Conservation (phyloP, 2,329 filamentous ascomycete species). For the Bipolaris sorokiniana region DNA sequence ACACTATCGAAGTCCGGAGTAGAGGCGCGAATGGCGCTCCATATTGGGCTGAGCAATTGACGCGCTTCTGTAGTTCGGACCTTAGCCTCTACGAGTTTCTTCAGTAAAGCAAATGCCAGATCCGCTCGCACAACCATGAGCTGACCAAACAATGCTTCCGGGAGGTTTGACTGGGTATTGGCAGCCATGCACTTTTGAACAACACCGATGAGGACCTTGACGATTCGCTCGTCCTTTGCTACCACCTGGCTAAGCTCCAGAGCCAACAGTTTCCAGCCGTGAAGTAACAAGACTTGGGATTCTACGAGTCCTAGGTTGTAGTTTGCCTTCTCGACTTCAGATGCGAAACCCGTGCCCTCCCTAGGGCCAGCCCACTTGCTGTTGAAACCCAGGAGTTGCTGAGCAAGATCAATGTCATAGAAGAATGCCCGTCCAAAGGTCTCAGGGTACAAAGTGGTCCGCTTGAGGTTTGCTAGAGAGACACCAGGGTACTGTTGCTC, state of each 20-base stretch:
- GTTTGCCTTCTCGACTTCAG: slow-evolving; percentile 86
- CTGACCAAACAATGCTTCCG: slow-evolving; percentile 81
- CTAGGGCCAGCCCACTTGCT: slow-evolving; percentile 70
- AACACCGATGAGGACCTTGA: slow-evolving; percentile 74
- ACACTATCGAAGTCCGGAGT: slow-evolving; percentile 66
- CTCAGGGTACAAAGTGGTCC: slow-evolving; percentile 69
- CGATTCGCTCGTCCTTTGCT: slow-evolving; percentile 61
- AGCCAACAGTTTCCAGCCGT: slow-evolving; percentile 87
- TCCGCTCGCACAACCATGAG: slow-evolving; percentile 79
- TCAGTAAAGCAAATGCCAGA: slow-evolving; percentile 80
- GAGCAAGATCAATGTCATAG: slow-evolving; percentile 79
- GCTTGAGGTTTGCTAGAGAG: slow-evolving; percentile 78
- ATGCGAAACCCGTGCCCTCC: slow-evolving; percentile 71
- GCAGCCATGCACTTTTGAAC: slow-evolving; percentile 78
- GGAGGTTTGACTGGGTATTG: slow-evolving; percentile 73
- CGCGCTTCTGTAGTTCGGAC: slow-evolving; percentile 59
- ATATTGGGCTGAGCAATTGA: slow-evolving; percentile 62
- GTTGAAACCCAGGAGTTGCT: slow-evolving; percentile 77
- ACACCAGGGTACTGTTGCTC: slow-evolving; percentile 76
- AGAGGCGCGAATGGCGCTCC: slow-evolving; percentile 64
- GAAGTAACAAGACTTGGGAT: slow-evolving; percentile 83
- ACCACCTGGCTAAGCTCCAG: slow-evolving; percentile 78
- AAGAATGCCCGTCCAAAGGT: slow-evolving; percentile 79
- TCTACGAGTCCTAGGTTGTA: slow-evolving; percentile 90
- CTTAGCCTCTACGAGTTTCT: slow-evolving; percentile 70